phyloP scores from a whole-genome alignment of 176 grass and related monocot species.

The Aegilops sharonensis region DNA sequence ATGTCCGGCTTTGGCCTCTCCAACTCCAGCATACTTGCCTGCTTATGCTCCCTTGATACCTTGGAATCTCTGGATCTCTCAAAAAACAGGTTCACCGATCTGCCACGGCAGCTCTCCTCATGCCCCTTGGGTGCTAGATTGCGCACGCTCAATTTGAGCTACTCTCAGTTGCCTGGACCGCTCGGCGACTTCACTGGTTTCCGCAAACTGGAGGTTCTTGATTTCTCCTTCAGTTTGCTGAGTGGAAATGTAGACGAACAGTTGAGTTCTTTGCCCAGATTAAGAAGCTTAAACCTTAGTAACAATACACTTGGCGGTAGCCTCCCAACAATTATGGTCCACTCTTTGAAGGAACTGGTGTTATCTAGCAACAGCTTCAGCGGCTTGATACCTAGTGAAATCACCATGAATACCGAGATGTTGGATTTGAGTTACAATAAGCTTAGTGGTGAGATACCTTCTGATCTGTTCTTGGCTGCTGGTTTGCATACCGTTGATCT shows the following conservation, averaged over 20 bases:
- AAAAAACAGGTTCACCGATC: not conserved
- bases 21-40: not conserved
- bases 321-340: not conserved
- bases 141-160: not conserved
- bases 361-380: not conserved
- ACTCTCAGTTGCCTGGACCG: not conserved
- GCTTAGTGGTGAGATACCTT: slow-evolving; percentile 2
- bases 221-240: not conserved
- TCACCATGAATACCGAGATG: not conserved
- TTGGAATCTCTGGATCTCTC: not conserved
- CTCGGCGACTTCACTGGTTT: not conserved
- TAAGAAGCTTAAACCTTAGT: not conserved
- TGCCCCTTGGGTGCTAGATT: not conserved
- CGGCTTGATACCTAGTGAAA: not conserved
- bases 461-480: not conserved
- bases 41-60: not conserved
- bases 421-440: slow-evolving; percentile 11
- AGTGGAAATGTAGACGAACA: not conserved
- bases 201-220: not conserved
- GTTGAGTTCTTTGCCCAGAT: not conserved
- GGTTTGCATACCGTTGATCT: slow-evolving; percentile 37
- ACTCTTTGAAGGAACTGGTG: not conserved
- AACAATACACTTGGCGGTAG: not conserved
- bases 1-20: not conserved
- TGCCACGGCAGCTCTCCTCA: not conserved